Conservation (phyloP, 257 asterid genomes). For the Solanum sejunctum region DNA sequence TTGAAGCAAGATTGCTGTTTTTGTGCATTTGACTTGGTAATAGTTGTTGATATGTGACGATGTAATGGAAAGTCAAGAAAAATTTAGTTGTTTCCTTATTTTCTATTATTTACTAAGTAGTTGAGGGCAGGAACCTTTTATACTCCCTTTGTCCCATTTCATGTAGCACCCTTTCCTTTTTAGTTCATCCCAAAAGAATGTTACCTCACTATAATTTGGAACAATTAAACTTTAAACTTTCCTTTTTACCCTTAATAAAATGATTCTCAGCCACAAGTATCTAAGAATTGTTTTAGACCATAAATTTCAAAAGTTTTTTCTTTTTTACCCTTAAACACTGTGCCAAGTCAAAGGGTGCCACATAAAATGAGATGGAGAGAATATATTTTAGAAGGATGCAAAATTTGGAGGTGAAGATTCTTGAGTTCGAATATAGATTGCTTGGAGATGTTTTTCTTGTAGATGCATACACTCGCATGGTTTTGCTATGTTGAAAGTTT, state of each 20-base stretch:
- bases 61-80: background rate
- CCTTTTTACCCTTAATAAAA: too few species aligned
- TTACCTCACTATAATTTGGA: too few species aligned
- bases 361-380: too few species aligned
- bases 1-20: background rate
- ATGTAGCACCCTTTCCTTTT: too few species aligned
- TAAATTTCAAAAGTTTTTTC: too few species aligned
- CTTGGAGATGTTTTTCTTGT: background rate
- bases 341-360: too few species aligned
- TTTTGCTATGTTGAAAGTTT: background rate
- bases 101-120: background rate
- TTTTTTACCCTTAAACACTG: too few species aligned
- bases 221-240: too few species aligned
- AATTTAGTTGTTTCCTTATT: background rate
- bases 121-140: background rate
- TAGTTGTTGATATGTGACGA: background rate
- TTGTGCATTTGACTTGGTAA: background rate
- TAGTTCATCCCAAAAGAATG: too few species aligned
- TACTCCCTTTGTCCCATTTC: too few species aligned
- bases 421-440: background rate
- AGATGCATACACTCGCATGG: background rate
- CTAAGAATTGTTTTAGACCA: too few species aligned
- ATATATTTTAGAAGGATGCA: background rate
- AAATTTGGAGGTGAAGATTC: background rate
- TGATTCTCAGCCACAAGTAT: too few species aligned